A percentile compares a stretch with the other conserved stretches of the same genome.
Conservation (phyloP, 306 rosid species). For the Citrullus mucosospermus region DNA sequence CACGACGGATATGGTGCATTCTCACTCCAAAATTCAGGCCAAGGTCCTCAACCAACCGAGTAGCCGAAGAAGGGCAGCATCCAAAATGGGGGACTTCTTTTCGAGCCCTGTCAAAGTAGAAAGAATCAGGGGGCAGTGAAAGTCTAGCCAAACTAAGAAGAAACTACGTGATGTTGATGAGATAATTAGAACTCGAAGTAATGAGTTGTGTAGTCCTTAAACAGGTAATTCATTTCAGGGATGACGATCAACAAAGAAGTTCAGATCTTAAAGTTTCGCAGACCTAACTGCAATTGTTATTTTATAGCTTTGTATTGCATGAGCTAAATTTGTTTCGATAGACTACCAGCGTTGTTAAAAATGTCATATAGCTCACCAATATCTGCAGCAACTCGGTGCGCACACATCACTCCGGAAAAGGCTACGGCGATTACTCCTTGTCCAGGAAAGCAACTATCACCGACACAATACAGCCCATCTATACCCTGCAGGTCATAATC, state of each 20-base stretch:
- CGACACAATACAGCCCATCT: conserved; percentile 89
- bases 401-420: conserved; percentile 94
- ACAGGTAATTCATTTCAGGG: background rate
- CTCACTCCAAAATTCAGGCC: conserved; percentile 33
- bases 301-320: background rate
- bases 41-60: conserved; percentile 77
- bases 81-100: conserved; percentile 77
- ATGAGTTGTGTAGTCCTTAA: background rate
- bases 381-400: conserved; percentile 95
- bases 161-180: background rate
- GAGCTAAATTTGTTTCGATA: background rate
- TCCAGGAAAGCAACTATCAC: conserved; percentile 99
- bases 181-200: background rate
- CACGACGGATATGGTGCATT: background rate
- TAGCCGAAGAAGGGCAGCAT: conserved; percentile 52
- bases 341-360: background rate
- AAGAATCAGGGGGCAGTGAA: background rate
- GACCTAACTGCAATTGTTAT: background rate
- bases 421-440: conserved; percentile 97
- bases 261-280: background rate
- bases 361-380: conserved; percentile 35
- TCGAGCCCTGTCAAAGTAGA: conserved; percentile 44
- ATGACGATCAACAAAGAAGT: background rate
- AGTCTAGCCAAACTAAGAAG: background rate
- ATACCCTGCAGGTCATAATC: conserved; percentile 46